Percentiles rank a stretch among this genome's conserved stretches.
phyloP scores from a whole-genome alignment of 805 yeast species.

The Metschnikowia amazonensis region DNA sequence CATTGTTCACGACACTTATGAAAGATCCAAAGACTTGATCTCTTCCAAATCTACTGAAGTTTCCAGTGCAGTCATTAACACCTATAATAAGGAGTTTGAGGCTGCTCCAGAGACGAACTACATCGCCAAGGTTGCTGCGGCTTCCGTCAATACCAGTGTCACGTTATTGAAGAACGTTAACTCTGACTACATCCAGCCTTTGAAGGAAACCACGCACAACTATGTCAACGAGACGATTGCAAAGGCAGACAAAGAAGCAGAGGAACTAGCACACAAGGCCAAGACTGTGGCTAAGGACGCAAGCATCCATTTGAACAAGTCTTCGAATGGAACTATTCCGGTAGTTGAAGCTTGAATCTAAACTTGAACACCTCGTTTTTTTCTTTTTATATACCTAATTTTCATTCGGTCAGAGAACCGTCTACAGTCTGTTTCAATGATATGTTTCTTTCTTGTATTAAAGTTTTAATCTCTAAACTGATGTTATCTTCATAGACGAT shows the following conservation, averaged over 20 bases:
- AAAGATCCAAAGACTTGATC: conserved; percentile 24
- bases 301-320: conserved; percentile 8
- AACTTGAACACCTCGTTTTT: neutral
- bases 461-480: no score
- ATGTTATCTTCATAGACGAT: no score
- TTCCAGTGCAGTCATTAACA: conserved; percentile 28
- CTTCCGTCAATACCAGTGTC: conserved; percentile 33
- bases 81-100: conserved; percentile 35
- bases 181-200: conserved; percentile 36
- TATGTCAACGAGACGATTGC: conserved; percentile 35
- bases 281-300: conserved; percentile 7
- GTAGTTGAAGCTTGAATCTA: conserved; percentile 19
- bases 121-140: conserved; percentile 32
- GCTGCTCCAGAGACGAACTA: conserved; percentile 24
- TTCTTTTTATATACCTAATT: neutral
- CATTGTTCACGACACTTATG: conserved; percentile 21
- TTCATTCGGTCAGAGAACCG: neutral
- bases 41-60: conserved; percentile 27
- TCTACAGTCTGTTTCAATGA: neutral
- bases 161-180: conserved; percentile 31
- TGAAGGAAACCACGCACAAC: conserved; percentile 36
- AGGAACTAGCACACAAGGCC: conserved; percentile 12
- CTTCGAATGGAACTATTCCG: conserved; percentile 17
- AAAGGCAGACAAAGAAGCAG: conserved; percentile 34
- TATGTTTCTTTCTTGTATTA: no score